Percentiles rank a stretch among this genome's conserved stretches.
phyloP scores from a whole-genome alignment of 495 filamentous ascomycete genomes.

The Aspergillus olivimuriae region DNA sequence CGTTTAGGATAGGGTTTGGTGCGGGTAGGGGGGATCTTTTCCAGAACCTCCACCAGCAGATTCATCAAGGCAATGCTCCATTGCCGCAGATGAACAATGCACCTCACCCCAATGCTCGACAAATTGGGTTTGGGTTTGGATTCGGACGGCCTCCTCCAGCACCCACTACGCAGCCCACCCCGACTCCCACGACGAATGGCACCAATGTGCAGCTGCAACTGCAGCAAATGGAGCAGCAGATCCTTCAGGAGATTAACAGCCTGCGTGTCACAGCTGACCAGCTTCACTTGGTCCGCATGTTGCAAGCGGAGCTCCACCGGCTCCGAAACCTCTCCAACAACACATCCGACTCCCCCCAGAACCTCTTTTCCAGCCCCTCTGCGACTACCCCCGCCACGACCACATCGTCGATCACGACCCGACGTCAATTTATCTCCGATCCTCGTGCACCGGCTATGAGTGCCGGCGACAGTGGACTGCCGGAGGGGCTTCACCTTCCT shows the following conservation, averaged over 20 bases:
- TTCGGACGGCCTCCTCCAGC: constrained; percentile 33
- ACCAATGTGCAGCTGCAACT: constrained; percentile 48
- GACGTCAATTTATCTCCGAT: constrained; percentile 27
- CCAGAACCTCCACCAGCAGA: constrained; percentile 46
- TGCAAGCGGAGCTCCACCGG: constrained; percentile 58
- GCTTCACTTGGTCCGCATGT: constrained; percentile 45
- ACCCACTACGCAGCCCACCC: constrained; percentile 12
- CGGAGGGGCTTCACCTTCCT: constrained; percentile 66
- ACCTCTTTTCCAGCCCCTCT: constrained; percentile 14
- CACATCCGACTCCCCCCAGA: constrained; percentile 14
- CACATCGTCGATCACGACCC: constrained; percentile 13
- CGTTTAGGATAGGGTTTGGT: constrained; percentile 53
- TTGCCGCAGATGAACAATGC: constrained; percentile 27
- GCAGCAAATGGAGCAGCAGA: constrained; percentile 56
- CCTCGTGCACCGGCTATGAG: constrained; percentile 41
- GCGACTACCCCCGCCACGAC: constrained; percentile 13
- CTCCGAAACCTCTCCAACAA: constrained; percentile 44
- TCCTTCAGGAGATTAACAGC: constrained; percentile 56
- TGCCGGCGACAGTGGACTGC: constrained; percentile 61
- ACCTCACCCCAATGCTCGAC: constrained; percentile 27
- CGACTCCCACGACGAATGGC: constrained; percentile 11
- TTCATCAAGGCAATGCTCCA: constrained; percentile 35
- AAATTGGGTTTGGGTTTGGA: constrained; percentile 40
- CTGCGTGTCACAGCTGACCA: constrained; percentile 52
- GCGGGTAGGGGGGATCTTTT: constrained; percentile 48